Base-by-base conservation (phyloP, 805 yeast species). In the Cyberlindnera maritima region DNA sequence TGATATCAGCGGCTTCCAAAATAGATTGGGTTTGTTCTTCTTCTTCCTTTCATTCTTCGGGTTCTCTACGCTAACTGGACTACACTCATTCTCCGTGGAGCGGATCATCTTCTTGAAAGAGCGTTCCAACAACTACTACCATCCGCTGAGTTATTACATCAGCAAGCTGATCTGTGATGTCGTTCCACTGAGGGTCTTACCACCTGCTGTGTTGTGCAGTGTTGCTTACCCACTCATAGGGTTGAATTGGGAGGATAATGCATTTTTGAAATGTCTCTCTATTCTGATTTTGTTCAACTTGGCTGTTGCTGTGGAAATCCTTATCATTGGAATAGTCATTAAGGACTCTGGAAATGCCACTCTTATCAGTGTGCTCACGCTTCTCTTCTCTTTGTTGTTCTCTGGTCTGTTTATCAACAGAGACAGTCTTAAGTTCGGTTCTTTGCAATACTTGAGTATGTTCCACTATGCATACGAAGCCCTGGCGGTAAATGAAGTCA, bases 401-500 rank as follows among this genome's bases (percentile, higher is more conserved):
- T 96, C 98, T 1, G 99, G 99, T 0, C 72, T 94, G 49, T 94
- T 94, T 63, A 81, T 94, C 60, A 92, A 92, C 64, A 88, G 90
- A 46, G 89, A 88, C 41, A 65, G 68, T 28, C 64, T 70, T 34
- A 80, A 75, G 50, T 78, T 90, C 48, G 78, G 78, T 45, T 83
- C 88, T 78, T 71, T 91, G 54, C 90, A 90, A 66, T 86, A 85
- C 70, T 64, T 91, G 20, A 90, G 97, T 1, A 80, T 92, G 44
- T 94, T 92, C 75, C 98, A 94, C 65, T 94, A 90, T 61, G 97
- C 96, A 0, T 94, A 92, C 63, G 99, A 94, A 63, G 88, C 97
- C 0, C 71, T 94, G 54, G 76, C 90, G 3, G 91, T 94, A 46
- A 94, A 94, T 65, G 99, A 94, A 63, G 98, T 92, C 10, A 86